A percentile compares a stretch with the other conserved stretches of the same genome.
Evolutionary conservation across 768 basidiomycete species (phyloP).

Genomic region (Floccularia luteovirens): DNA sequence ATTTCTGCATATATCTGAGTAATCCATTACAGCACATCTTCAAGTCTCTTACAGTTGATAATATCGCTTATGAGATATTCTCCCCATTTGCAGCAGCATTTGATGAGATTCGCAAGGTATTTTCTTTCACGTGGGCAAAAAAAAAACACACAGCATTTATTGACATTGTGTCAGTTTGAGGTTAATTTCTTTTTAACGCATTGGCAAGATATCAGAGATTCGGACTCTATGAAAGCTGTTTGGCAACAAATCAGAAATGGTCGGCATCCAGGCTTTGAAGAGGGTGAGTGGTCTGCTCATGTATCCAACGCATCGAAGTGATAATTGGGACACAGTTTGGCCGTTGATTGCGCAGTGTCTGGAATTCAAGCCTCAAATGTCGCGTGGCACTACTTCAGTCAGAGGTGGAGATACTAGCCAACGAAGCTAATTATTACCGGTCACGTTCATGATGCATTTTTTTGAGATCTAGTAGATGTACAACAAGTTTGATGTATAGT

Average conservation of each 20-base stretch:
- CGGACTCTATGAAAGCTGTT: slow-evolving; percentile 75
- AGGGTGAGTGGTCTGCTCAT: slow-evolving; percentile 35
- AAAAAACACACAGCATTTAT: no score
- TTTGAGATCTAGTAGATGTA: no score
- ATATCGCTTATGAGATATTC: slow-evolving; percentile 83
- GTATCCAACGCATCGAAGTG: not conserved
- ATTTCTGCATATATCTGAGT: not conserved
- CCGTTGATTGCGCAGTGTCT: slow-evolving; percentile 56
- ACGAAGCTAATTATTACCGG: no score
- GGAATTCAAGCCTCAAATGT: slow-evolving; percentile 47
- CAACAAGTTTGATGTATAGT: not conserved
- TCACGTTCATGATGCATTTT: no score
- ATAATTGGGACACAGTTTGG: slow-evolving; percentile 39
- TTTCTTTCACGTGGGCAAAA: slow-evolving; percentile 5
- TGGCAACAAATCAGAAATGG: slow-evolving; percentile 84
- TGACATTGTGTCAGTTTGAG: slow-evolving; percentile 56
- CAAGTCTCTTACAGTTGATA: slow-evolving; percentile 67
- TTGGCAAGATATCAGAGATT: slow-evolving; percentile 78
- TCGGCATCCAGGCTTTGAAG: slow-evolving; percentile 82
- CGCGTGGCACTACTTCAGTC: slow-evolving; percentile 8
- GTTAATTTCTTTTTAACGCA: slow-evolving; percentile 74
- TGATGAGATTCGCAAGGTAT: slow-evolving; percentile 70
- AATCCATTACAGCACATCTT: slow-evolving; percentile 54
- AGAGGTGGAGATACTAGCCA: slow-evolving; percentile 8
- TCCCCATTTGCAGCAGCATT: slow-evolving; percentile 79